phyloP scores from a whole-genome alignment of 805 yeast species.

The Cyberlindnera mississippiensis region DNA sequence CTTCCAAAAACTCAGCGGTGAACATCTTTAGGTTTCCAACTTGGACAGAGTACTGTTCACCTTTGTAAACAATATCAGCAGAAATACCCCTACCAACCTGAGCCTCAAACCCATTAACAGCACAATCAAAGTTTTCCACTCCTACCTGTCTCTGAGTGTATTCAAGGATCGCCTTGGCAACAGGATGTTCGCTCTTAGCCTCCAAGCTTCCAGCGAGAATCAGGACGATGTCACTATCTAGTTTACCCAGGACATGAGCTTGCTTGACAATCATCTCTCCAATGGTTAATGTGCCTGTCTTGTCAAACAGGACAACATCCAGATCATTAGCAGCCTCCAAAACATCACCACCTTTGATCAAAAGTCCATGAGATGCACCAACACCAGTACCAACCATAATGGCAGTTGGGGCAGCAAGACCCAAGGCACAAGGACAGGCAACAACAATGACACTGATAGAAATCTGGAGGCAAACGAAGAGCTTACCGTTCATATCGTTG shows the following conservation, averaged over 20 bases:
- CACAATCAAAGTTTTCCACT: conserved; percentile 3
- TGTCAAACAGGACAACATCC: conserved; percentile 76
- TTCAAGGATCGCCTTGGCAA: conserved; percentile 64
- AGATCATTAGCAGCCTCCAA: conserved; percentile 69
- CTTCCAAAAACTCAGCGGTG: conserved; percentile 12
- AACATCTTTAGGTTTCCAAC: conserved; percentile 47
- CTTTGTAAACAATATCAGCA: conserved; percentile 23
- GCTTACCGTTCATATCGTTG: conserved; percentile 46
- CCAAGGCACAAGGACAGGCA: conserved; percentile 98
- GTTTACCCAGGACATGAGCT: conserved; percentile 8
- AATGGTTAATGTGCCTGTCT: conserved; percentile 91
- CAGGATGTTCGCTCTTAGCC: conserved; percentile 78
- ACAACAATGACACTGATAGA: conserved; percentile 93
- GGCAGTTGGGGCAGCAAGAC: conserved; percentile 97
- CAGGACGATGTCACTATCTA: conserved; percentile 36
- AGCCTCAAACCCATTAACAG: conserved; percentile 27
- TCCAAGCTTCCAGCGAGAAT: conserved; percentile 56
- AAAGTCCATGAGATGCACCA: conserved; percentile 84
- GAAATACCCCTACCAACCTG: conserved; percentile 37
- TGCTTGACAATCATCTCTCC: conserved; percentile 58
- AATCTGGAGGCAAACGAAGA: conserved; percentile 67
- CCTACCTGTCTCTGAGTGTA: conserved; percentile 27
- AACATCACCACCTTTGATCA: conserved; percentile 90
- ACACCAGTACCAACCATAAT: conserved; percentile 99
- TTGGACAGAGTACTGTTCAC: conserved; percentile 31